Conservation (phyloP, 108 stramenopile species). For the Skeletonema potamos region DNA sequence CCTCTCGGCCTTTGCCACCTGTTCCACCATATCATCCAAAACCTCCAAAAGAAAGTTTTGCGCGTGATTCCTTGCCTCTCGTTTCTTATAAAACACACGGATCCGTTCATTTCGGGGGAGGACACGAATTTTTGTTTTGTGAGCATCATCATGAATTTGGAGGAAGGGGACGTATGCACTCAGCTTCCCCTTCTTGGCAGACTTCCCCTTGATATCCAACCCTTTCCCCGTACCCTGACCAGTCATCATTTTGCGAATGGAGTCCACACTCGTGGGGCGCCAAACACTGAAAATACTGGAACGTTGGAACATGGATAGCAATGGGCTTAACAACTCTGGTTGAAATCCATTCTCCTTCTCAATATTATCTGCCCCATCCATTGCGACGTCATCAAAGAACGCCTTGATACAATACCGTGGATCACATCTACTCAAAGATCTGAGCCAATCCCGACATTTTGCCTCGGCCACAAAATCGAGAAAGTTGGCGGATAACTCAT, state of each 20-base stretch:
- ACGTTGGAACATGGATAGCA: conserved; percentile 36
- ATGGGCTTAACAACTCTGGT: conserved; percentile 38
- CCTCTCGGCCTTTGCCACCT: conserved; percentile 7
- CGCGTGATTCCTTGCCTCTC: conserved; percentile 50
- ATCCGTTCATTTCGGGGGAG: conserved; percentile 44
- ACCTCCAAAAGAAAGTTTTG: conserved; percentile 25
- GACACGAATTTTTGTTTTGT: conserved; percentile 55
- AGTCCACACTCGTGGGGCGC: conserved; percentile 48
- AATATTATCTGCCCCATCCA: conserved; percentile 46
- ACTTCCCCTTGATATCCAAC: conserved; percentile 60
- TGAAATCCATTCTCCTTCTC: conserved; percentile 39
- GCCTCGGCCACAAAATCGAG: conserved; percentile 30
- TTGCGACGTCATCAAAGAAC: conserved; percentile 48
- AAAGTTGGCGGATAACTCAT: conserved; percentile 27
- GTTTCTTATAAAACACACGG: conserved; percentile 56
- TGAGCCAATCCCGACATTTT: conserved; percentile 38
- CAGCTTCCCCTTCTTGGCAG: conserved; percentile 50
- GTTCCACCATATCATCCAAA: conserved; percentile 29
- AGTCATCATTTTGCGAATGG: conserved; percentile 47
- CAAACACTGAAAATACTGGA: conserved; percentile 48
- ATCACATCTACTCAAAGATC: conserved; percentile 33
- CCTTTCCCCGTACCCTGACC: conserved; percentile 53
- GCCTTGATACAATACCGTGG: conserved; percentile 34
- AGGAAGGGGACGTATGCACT: conserved; percentile 53
- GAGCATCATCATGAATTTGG: conserved; percentile 52